Base-by-base conservation (phyloP, 805 yeast genomes). In the Saturnispora quitensis region DNA sequence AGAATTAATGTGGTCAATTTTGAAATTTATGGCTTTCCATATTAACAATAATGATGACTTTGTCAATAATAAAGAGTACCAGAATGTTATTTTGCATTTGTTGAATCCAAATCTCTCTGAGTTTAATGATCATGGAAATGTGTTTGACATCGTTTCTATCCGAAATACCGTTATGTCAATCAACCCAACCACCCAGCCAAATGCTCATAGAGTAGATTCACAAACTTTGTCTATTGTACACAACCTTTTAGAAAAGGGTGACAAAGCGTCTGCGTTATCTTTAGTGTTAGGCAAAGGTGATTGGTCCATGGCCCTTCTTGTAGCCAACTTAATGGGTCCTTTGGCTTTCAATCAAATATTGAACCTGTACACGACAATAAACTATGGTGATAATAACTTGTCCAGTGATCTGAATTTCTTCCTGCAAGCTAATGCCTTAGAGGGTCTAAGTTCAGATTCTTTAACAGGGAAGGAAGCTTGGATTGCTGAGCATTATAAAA, bases 291-390 rank as follows among this genome's bases (percentile, higher is more conserved):
- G 75, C 1, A 76, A 78, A 50, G 76, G 80, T 9, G 86, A 87
- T 57, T 90, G 87, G 84, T 81, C 91, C 0, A 72, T 89, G 65
- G 85, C 96, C 0, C 67, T 91, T 50, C 63, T 89, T 31, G 70
- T 90, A 47, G 82, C 95, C 1, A 76, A 82, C 54, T 65, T 87
- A 17, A 68, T 80, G 27, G 84, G 93, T 2, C 76, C 78, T 20
- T 82, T 79, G 3, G 72, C 73, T 38, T 58, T 64, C 40, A 50
- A 57, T 10, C 60, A 63, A 24, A 76, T 84, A 2, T 82, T 84
- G 5, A 72, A 81, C 24, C 43, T 64, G 13, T 68, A 60, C 53
- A 45, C 62, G 0, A 28, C 53, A 1, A 42, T 47, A 6, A 56
- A 54, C 22, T 60, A 66, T 43, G 56, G 58, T 28, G 36, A 43